Base-by-base conservation (phyloP, 2,329 filamentous ascomycete species). In the Aspergillus hortae region DNA sequence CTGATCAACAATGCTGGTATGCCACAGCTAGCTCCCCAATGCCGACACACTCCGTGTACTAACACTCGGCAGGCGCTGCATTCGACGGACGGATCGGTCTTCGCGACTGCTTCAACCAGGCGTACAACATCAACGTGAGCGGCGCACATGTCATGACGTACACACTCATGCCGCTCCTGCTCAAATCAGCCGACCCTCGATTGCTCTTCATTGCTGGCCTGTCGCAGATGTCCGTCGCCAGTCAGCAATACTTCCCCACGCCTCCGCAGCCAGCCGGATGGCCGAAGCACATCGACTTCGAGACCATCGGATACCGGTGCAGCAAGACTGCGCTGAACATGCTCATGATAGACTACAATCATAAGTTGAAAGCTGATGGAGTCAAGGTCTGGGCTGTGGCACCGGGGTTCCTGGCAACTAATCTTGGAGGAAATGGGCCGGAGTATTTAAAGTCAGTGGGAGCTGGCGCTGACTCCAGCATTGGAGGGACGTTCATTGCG, bases 101-200 rank as follows among this genome's bases (percentile, higher is more conserved):
- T 6, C 74, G 80, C 6, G 67, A 74, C 21, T 60, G 67, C 21
- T 78, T 74, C 57, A 79, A 77, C 58, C 69, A 72, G 45, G 63
- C 76, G 6, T 82, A 74, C 62, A 69, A 81, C 43, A 67, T 79
- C 56, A 84, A 84, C 58, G 75, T 79, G 6, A 63, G 77, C 0
- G 75, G 79, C 10, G 73, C 71, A 0, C 78, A 79, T 41, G 68
- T 79, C 11, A 61, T 74, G 23, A 72, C 74, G 1, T 67, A 69
- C 14, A 69, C 73, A 1, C 81, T 83, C 56, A 64, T 84, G n/a
- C 78, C 79, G 0, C 64, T 83, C 0, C 70, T 83, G 0, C 64
- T 81, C 10, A 70, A 73, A 44, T 75, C 74, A 0, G 46, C 66
- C 0, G 72, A 75, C 11, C 77, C 79, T 0, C 70, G 79, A 3